Evolutionary conservation across 805 yeast species (phyloP).

Genomic region (Ogataea corticis): DNA sequence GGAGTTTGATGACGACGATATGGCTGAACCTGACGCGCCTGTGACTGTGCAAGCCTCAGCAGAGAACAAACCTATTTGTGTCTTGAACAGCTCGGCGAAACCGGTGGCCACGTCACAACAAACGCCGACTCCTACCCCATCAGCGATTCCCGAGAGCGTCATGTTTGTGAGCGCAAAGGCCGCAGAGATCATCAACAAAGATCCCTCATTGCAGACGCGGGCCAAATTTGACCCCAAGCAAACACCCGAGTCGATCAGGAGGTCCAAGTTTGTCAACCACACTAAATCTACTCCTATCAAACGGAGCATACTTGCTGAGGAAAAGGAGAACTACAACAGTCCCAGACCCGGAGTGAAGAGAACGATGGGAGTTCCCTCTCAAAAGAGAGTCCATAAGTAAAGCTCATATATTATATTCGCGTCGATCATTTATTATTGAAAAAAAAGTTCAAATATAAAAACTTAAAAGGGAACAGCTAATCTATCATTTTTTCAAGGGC

Average conservation of each 20-base stretch:
- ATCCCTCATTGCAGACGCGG: constrained; percentile 38
- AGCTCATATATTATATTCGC: neutral
- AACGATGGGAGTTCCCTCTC: constrained; percentile 27
- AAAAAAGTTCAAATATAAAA: neutral
- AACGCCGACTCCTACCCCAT: constrained; percentile 14
- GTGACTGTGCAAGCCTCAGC: neutral
- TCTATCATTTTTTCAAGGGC: neutral
- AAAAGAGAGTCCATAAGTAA: constrained; percentile 26
- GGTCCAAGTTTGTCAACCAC: constrained; percentile 58
- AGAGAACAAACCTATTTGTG: neutral
- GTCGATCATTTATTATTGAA: neutral
- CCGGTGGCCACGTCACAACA: constrained; percentile 6
- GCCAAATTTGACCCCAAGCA: constrained; percentile 56
- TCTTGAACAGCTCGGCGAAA: neutral
- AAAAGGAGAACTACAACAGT: constrained; percentile 15
- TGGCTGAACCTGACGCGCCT: neutral
- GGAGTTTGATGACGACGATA: constrained; percentile 32
- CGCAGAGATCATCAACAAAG: constrained; percentile 56
- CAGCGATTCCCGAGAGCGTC: constrained; percentile 28
- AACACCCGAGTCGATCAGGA: constrained; percentile 54
- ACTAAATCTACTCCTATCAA: constrained; percentile 65
- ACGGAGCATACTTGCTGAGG: constrained; percentile 32
- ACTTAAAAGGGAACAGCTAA: neutral
- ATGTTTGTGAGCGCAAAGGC: constrained; percentile 64
- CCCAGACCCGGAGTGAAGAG: constrained; percentile 21